Conservation (phyloP, 306 rosid genomes). For the Quercus ilex region DNA sequence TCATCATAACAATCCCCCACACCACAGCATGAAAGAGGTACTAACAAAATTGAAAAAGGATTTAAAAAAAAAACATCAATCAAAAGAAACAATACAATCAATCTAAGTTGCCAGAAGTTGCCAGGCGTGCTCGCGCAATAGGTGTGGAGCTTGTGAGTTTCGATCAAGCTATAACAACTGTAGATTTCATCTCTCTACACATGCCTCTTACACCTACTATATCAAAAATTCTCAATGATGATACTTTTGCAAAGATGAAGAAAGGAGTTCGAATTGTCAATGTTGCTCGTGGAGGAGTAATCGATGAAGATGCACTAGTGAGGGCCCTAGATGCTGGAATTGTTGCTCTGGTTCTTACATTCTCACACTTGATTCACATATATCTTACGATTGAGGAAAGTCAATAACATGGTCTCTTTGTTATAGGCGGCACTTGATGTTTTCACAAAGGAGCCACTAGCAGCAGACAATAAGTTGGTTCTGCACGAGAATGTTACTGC, state of each 20-base stretch:
- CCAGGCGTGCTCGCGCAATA: constrained; percentile 93
- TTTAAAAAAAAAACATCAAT: too few relatives aligned
- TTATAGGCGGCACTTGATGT: constrained; percentile 96
- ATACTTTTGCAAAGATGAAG: constrained; percentile 93
- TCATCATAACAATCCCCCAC: too few relatives aligned
- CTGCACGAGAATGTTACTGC: constrained; percentile 83
- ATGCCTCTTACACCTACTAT: constrained; percentile 98
- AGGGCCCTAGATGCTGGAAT: constrained; percentile 86
- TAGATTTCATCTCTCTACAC: constrained; percentile 90
- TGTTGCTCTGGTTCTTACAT: constrained; percentile 76
- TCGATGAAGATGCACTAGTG: constrained; percentile 92
- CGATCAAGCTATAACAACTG: constrained; percentile 76
- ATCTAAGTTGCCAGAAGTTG: constrained; percentile 57
- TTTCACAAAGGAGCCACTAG: constrained; percentile 81
- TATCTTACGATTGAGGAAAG: not conserved
- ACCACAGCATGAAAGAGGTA: too few relatives aligned
- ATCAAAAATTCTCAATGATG: constrained; percentile 76
- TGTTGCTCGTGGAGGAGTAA: constrained; percentile 98
- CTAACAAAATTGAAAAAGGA: too few relatives aligned
- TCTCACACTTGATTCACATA: not conserved
- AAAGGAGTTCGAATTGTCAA: constrained; percentile 85
- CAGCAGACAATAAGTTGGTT: constrained; percentile 68
- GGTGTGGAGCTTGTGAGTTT: constrained; percentile 96
- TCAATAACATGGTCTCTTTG: not conserved
- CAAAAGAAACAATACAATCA: too few relatives aligned